A percentile compares a stretch with the other conserved stretches of the same genome.
These are phyloP conservation scores for Salix udensis DNA, from an alignment of 345 rosid species.

Conservation along the genomic window DNA sequence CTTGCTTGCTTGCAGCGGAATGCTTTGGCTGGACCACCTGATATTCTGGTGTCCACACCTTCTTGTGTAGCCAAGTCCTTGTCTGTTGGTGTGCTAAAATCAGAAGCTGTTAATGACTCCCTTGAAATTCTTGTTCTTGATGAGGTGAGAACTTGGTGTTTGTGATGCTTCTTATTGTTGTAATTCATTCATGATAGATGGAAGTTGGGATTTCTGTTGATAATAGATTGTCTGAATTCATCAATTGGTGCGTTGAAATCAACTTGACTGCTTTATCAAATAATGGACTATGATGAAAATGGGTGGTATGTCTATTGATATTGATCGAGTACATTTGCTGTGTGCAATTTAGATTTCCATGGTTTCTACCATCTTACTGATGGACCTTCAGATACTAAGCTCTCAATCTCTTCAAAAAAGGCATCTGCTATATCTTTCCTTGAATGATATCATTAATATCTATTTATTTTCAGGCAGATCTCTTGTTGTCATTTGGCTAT, in stretches of 20 bases:
- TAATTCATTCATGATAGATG: background rate
- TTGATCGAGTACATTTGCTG: background rate
- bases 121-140: conserved; percentile 84
- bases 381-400: no score
- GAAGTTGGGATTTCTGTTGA: background rate
- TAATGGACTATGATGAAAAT: background rate
- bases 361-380: no score
- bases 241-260: background rate
- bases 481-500: conserved; percentile 80
- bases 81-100: conserved; percentile 59
- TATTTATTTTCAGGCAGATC: conserved; percentile 80
- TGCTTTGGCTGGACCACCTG: conserved; percentile 70
- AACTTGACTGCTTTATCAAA: background rate
- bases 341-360: no score
- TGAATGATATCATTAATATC: conserved; percentile 19
- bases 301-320: background rate
- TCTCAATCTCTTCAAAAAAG: no score
- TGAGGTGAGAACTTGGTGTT: conserved; percentile 51
- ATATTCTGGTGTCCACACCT: conserved; percentile 74
- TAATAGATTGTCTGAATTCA: no score
- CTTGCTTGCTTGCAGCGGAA: conserved; percentile 46
- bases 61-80: conserved; percentile 80
- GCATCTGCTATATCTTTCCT: background rate
- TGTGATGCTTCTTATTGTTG: background rate
- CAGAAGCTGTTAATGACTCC: conserved; percentile 51